Base-by-base conservation (phyloP, 106 monocot species). In the Acorus gramineus region DNA sequence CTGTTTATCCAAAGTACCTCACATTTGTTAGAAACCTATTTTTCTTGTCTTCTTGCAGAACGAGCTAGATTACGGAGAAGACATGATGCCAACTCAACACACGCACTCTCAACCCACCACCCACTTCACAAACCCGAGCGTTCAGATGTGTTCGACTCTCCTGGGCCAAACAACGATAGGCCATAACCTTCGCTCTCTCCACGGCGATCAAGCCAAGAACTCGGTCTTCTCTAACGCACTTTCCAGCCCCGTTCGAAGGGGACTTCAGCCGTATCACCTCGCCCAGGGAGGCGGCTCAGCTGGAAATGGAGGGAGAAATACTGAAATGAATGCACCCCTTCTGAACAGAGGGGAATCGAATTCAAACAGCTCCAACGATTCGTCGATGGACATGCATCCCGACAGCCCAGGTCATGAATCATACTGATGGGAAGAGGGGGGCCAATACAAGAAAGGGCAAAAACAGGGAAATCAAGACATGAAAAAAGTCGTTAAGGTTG, bases 311-410 rank as follows among this genome's bases (percentile, higher is more conserved):
- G 56, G 60, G n/a, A 57, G 72, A 46, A 72, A 56, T 72, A 45
- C 50, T 49, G 85, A 81, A 43, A 6, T 47, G 44, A 47, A 42
- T 66, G 13, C 56, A 47, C 49, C 46, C 8, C n/a, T 42, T 54
- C 60, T 59, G 10, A 71, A 61, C 48, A 28, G 28, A 28, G 12
- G 66, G 3, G 81, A 75, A 12, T 28, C 63, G 3, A 63, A 57
- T 44, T 68, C 81, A 43, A 60, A 49, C 42, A 60, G 56, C 56
- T 73, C 65, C 42, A 64, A 75, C 49, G 81, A 85, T 66, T 68
- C 81, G 11, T 77, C 74, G 12, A 84, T 84, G 88, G 89, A 89
- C 59, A 89, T 84, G 82, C 79, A 81, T 50, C 74, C 81, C 11
- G 89, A 84, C 59, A 80, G 77, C 63, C 87, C 80, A 12, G 8